These are phyloP conservation scores for Clathrus columnatus DNA, from an alignment of 768 basidiomycete genomes.

Conservation along the genomic window DNA sequence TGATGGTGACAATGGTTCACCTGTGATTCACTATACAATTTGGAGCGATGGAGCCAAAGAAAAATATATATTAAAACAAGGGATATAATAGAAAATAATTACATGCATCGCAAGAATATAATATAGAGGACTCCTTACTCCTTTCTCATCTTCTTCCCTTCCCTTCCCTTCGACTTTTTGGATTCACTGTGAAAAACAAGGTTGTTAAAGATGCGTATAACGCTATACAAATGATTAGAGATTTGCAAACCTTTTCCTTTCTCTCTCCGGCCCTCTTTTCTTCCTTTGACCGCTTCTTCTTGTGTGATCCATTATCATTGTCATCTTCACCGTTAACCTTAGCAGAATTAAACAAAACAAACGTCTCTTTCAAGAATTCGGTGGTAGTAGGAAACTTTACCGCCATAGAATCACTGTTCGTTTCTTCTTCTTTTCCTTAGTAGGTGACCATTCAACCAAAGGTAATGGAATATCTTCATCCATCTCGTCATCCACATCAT, in stretches of 20 bases:
- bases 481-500: constrained; percentile 49
- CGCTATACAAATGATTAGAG: neutral
- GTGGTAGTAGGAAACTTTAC: no score
- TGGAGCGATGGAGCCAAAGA: no score
- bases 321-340: constrained; percentile 35
- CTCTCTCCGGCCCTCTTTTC: constrained; percentile 82
- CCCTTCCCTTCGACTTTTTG: constrained; percentile 13
- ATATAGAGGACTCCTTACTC: no score
- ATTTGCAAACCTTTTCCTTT: constrained; percentile 30
- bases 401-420: constrained; percentile 60
- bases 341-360: no score
- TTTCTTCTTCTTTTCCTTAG: constrained; percentile 57
- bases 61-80: no score
- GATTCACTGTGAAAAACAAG: constrained; percentile 2
- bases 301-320: constrained; percentile 53
- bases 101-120: no score
- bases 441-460: constrained; percentile 43
- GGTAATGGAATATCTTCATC: constrained; percentile 44
- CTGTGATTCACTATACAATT: no score
- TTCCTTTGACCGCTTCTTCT: constrained; percentile 72
- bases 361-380: neutral
- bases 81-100: no score
- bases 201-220: neutral
- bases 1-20: no score
- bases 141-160: constrained; percentile 14